These are phyloP conservation scores for Thraustochytrium sp. DNA, from an alignment of 352 stramenopile genomes.

Conservation along the genomic window DNA sequence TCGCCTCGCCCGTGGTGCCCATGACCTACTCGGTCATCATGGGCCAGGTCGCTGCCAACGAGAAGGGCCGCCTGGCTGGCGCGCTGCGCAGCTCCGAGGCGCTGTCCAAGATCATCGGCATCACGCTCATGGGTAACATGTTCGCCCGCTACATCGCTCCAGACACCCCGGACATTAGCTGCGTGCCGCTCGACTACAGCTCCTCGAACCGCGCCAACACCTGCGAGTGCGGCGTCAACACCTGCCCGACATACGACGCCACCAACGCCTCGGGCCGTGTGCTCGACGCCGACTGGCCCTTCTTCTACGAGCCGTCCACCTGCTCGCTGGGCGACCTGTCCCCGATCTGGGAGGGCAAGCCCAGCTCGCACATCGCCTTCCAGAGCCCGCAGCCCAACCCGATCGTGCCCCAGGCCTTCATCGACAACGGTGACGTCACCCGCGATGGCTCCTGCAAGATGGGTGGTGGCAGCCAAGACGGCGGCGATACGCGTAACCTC, in stretches of 20 bases:
- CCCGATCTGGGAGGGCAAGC: constrained; percentile 27
- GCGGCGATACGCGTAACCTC: neutral
- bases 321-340: constrained; percentile 38
- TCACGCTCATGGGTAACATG: constrained; percentile 25
- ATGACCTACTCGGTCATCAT: constrained; percentile 24
- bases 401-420: neutral
- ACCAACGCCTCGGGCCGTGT: neutral
- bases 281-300: neutral
- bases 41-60: constrained; percentile 14
- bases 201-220: constrained; percentile 14
- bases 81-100: constrained; percentile 41
- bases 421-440: neutral
- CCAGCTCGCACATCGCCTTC: neutral
- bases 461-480: neutral
- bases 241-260: constrained; percentile 35
- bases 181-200: constrained; percentile 27
- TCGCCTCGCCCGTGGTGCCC: constrained; percentile 26
- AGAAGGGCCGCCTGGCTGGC: constrained; percentile 39
- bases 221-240: constrained; percentile 39
- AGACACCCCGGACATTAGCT: neutral
- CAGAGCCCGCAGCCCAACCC: neutral
- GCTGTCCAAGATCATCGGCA: constrained; percentile 44
- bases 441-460: neutral
- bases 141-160: constrained; percentile 44
- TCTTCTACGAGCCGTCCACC: neutral